A percentile compares a stretch with the other conserved stretches of the same genome.
phyloP scores from a whole-genome alignment of 2,329 filamentous ascomycete genomes.

The Pseudocercospora vitis region DNA sequence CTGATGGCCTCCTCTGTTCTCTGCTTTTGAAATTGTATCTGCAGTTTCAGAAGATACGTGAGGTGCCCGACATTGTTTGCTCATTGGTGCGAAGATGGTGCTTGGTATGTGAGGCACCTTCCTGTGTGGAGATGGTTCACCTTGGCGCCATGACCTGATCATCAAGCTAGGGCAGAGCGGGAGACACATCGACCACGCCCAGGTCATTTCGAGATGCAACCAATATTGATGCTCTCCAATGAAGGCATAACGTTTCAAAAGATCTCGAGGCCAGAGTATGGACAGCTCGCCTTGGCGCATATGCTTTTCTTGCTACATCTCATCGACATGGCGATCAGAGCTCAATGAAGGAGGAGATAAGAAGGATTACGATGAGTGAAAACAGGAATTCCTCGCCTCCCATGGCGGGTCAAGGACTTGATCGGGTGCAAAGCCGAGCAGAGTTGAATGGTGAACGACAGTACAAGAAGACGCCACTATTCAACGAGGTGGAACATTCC shows the following conservation, averaged over 20 bases:
- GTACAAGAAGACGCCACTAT: not conserved
- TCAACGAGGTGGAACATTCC: not conserved
- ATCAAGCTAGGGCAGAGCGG: not conserved
- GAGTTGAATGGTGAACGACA: not conserved
- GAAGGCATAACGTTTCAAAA: not conserved
- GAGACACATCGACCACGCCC: not conserved
- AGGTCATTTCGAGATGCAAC: not conserved
- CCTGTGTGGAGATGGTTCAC: not conserved
- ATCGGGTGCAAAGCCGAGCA: not conserved
- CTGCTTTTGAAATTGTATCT: no score
- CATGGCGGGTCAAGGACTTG: not conserved
- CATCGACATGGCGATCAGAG: constrained; percentile 9
- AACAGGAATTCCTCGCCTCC: not conserved
- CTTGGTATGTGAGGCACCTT: not conserved
- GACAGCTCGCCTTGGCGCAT: constrained; percentile 13
- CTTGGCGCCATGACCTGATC: not conserved
- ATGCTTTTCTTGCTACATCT: constrained; percentile 13
- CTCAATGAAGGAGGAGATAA: constrained; percentile 17
- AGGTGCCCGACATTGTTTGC: not conserved
- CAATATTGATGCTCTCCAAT: not conserved
- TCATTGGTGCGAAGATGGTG: not conserved
- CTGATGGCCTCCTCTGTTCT: no score
- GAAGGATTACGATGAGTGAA: constrained; percentile 2
- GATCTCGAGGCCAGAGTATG: not conserved
- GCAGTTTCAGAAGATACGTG: not conserved